phyloP scores from a whole-genome alignment of 2,329 filamentous ascomycete genomes.

The Bipolaris zeicola region DNA sequence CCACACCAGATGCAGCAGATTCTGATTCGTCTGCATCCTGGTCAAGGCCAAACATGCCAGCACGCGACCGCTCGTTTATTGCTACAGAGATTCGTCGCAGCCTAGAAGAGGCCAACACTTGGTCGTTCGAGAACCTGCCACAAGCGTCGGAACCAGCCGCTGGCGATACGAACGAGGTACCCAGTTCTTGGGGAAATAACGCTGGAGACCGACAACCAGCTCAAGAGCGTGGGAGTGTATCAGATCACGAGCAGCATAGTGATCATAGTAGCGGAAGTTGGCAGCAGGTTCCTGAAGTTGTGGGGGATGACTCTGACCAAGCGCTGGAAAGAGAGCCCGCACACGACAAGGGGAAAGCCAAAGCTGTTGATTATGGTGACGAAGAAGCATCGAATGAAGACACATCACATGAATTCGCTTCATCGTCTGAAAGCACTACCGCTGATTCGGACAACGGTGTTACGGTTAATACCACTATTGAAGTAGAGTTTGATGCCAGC shows the following conservation, averaged over 20 bases:
- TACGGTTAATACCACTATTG: slow-evolving; percentile 2
- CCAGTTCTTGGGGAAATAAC: slow-evolving; percentile 36
- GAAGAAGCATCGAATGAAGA: slow-evolving; percentile 5
- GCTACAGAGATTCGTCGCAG: slow-evolving; percentile 56
- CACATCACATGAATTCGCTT: slow-evolving; percentile 1
- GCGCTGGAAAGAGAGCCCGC: slow-evolving; percentile 28
- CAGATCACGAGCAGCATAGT: slow-evolving; percentile 41
- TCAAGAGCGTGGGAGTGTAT: slow-evolving; percentile 12
- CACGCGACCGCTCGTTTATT: slow-evolving; percentile 52
- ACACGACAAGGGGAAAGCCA: slow-evolving; percentile 40
- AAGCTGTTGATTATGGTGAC: slow-evolving; percentile 12
- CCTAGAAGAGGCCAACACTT: slow-evolving; percentile 52
- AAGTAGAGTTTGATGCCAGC: slow-evolving; percentile 10
- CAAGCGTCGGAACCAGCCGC: slow-evolving; percentile 9
- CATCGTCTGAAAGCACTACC: slow-evolving; percentile 4
- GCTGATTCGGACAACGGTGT: slow-evolving; percentile 9
- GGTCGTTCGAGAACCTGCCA: slow-evolving; percentile 40
- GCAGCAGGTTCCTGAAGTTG: slow-evolving; percentile 46
- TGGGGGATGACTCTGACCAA: slow-evolving; percentile 36
- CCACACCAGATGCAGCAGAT: slow-evolving; percentile 1
- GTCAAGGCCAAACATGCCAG: slow-evolving; percentile 54
- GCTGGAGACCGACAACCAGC: slow-evolving; percentile 4
- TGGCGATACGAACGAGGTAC: slow-evolving; percentile 12
- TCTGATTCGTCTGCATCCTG: slow-evolving; percentile 21
- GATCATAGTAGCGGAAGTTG: slow-evolving; percentile 49